phyloP scores from a whole-genome alignment of 2,329 filamentous ascomycete species.

The Epichloe bromicola region DNA sequence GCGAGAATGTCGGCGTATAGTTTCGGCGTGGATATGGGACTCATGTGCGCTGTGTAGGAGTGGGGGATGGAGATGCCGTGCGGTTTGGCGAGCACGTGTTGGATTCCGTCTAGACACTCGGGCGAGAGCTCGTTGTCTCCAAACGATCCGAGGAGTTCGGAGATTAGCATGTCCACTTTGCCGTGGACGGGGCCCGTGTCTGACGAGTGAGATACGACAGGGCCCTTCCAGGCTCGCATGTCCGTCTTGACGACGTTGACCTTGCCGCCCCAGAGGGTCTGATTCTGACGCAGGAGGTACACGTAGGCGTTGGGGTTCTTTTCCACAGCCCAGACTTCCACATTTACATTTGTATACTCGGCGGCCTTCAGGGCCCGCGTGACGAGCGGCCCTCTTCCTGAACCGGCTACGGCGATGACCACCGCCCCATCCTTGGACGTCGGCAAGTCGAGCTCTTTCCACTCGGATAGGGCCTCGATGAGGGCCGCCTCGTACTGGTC shows the following conservation, averaged over 20 bases:
- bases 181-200: slow-evolving; percentile 36
- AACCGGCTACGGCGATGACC: slow-evolving; percentile 83
- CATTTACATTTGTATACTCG: slow-evolving; percentile 57
- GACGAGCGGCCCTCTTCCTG: slow-evolving; percentile 83
- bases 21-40: slow-evolving; percentile 80
- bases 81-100: slow-evolving; percentile 64
- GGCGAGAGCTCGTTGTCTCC: slow-evolving; percentile 95
- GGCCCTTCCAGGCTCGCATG: slow-evolving; percentile 93
- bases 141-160: slow-evolving; percentile 88
- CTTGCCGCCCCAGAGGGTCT: slow-evolving; percentile 61
- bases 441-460: slow-evolving; percentile 58
- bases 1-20: slow-evolving; percentile 68
- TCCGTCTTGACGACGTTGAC: slow-evolving; percentile 91
- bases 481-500: slow-evolving; percentile 87
- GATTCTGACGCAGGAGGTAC: slow-evolving; percentile 76
- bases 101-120: slow-evolving; percentile 91
- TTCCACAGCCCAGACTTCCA: slow-evolving; percentile 85
- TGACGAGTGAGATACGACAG: slow-evolving; percentile 35
- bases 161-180: slow-evolving; percentile 84
- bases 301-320: slow-evolving; percentile 99
- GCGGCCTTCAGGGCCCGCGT: slow-evolving; percentile 77
- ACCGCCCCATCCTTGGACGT: slow-evolving; percentile 58
- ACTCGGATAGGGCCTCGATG: slow-evolving; percentile 67
- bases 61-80: slow-evolving; percentile 83
- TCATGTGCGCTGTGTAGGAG: slow-evolving; percentile 86